These are phyloP conservation scores for Euphorbia tirucalli DNA, from an alignment of 345 rosid species.

Conservation along the genomic window DNA sequence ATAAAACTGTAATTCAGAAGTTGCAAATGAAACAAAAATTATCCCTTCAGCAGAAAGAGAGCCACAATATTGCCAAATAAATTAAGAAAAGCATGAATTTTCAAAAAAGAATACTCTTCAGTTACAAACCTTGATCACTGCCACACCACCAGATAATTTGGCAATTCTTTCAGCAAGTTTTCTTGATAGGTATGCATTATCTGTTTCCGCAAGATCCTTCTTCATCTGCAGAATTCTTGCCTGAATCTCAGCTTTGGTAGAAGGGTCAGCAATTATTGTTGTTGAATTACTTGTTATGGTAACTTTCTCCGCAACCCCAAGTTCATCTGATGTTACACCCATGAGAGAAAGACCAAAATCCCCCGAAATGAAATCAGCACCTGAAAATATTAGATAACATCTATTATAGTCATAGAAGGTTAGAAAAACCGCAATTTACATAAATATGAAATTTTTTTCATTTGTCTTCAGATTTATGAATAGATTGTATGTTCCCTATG, in stretches of 20 bases:
- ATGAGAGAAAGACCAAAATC: constrained; percentile 62
- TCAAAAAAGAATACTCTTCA: background rate
- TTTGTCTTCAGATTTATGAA: background rate
- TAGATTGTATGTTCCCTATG: background rate
- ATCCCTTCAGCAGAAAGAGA: background rate
- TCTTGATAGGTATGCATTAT: constrained; percentile 48
- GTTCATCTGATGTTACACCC: constrained; percentile 85
- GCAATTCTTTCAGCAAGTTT: constrained; percentile 85
- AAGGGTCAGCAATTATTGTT: constrained; percentile 74
- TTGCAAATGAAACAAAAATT: background rate
- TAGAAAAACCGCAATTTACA: background rate
- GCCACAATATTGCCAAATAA: background rate
- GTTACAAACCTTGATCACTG: constrained; percentile 75
- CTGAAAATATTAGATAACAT: constrained; percentile 35
- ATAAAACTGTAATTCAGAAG: background rate
- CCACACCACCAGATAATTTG: constrained; percentile 85
- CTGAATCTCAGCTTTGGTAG: constrained; percentile 83
- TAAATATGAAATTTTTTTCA: background rate
- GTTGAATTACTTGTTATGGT: constrained; percentile 71
- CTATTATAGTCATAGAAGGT: background rate
- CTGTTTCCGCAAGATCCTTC: constrained; percentile 83
- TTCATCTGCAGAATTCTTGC: constrained; percentile 88
- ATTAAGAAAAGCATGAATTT: background rate
- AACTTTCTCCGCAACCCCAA: constrained; percentile 73
- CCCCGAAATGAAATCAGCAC: constrained; percentile 81